Conservation (phyloP, 75 land plant species). For the Larix kaempferi region DNA sequence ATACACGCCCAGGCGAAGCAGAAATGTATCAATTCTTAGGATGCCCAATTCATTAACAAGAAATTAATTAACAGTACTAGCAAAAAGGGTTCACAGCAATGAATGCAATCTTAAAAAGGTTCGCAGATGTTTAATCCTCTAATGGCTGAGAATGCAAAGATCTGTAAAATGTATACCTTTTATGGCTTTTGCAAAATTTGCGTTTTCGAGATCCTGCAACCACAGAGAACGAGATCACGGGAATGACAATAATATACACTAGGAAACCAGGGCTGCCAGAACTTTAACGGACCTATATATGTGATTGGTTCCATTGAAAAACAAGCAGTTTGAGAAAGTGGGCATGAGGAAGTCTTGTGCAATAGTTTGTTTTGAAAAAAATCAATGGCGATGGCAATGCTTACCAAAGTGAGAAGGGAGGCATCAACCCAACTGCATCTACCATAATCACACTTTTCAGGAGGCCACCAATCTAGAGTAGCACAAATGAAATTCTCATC, state of each 20-base stretch:
- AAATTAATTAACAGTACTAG: too few relatives aligned
- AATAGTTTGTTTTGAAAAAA: not conserved
- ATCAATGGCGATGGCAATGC: not conserved
- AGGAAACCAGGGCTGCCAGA: not conserved
- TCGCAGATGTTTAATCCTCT: too few relatives aligned
- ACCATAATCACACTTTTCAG: slow-evolving; percentile 47
- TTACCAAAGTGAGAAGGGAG: slow-evolving; percentile 56
- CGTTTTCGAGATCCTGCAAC: slow-evolving; percentile 26
- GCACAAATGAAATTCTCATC: slow-evolving; percentile 52
- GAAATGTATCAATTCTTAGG: too few relatives aligned
- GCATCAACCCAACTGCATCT: slow-evolving; percentile 37
- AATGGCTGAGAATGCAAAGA: too few relatives aligned
- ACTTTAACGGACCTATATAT: not conserved
- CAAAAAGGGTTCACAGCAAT: too few relatives aligned
- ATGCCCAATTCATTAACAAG: too few relatives aligned
- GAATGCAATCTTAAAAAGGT: too few relatives aligned
- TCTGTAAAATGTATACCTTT: slow-evolving; percentile 14
- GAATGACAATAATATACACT: not conserved
- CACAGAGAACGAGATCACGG: not conserved
- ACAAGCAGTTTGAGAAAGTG: not conserved
- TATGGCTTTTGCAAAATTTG: slow-evolving; percentile 31
- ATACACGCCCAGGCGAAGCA: too few relatives aligned
- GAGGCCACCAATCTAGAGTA: slow-evolving; percentile 73
- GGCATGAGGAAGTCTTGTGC: too few relatives aligned
- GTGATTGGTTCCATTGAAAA: not conserved